Conservation (phyloP, 768 basidiomycete species). For the Dacryopinax primogenitus region DNA sequence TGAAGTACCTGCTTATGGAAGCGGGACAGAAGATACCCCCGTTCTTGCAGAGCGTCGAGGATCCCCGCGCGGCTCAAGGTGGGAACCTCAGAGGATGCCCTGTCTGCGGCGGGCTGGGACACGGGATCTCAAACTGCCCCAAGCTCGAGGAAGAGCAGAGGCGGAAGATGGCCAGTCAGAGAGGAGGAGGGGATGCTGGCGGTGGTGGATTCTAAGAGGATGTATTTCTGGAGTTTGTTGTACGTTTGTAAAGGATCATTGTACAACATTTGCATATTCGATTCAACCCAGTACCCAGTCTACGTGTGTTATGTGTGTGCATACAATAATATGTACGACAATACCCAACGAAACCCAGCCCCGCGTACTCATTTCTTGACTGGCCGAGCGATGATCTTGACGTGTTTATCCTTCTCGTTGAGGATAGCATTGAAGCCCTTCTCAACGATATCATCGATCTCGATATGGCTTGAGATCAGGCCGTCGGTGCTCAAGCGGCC, state of each 20-base stretch:
- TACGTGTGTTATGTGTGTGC: neutral
- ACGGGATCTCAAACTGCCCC: slow-evolving; percentile 87
- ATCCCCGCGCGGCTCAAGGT: slow-evolving; percentile 70
- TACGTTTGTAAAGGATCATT: slow-evolving; percentile 1
- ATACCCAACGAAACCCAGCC: neutral
- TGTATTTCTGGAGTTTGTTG: neutral
- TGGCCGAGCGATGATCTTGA: slow-evolving; percentile 31
- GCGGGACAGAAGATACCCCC: slow-evolving; percentile 71
- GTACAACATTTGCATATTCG: slow-evolving; percentile 9
- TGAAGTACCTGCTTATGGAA: slow-evolving; percentile 93
- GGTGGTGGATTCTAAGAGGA: slow-evolving; percentile 32
- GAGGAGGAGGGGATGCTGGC: slow-evolving; percentile 42
- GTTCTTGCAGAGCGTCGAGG: slow-evolving; percentile 44
- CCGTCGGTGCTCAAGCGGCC: slow-evolving; percentile 33
- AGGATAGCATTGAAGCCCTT: slow-evolving; percentile 33
- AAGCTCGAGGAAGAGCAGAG: slow-evolving; percentile 90
- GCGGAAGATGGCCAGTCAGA: slow-evolving; percentile 76
- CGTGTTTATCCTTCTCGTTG: slow-evolving; percentile 32
- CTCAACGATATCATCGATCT: slow-evolving; percentile 33
- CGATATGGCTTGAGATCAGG: slow-evolving; percentile 34
- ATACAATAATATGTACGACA: slow-evolving; percentile 3
- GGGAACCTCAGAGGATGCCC: slow-evolving; percentile 77
- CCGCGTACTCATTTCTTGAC: neutral
- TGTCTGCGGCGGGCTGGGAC: slow-evolving; percentile 94
- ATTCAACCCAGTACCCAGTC: neutral